A percentile compares a stretch with the other conserved stretches of the same genome.
phyloP scores from a whole-genome alignment of 371 early-diverging fungal species.

The Fennellomyces sp. region DNA sequence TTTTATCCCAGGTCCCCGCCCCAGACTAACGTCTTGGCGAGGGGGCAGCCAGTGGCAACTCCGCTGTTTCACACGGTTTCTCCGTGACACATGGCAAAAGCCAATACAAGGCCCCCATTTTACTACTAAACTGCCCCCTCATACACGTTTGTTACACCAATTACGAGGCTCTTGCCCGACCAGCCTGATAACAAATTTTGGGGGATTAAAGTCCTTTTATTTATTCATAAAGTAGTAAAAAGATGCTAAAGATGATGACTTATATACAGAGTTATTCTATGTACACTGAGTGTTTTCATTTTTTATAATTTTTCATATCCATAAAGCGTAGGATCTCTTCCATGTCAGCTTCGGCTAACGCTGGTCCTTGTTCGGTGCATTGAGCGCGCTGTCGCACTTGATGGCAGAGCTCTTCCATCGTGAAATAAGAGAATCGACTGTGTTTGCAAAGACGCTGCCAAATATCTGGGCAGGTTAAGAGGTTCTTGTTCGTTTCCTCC shows the following conservation, averaged over 20 bases:
- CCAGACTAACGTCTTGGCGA: not conserved
- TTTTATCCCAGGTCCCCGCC: not conserved
- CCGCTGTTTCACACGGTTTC: conserved; percentile 5
- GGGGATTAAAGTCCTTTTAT: not conserved
- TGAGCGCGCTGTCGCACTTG: conserved; percentile 54
- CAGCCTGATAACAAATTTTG: not conserved
- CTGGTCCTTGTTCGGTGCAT: conserved; percentile 57
- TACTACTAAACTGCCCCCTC: conserved; percentile 9
- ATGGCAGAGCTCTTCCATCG: conserved; percentile 39
- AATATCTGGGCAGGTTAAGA: conserved; percentile 43
- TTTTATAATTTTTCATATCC: conserved; percentile 13
- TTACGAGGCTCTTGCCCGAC: conserved; percentile 2
- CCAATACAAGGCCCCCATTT: not conserved
- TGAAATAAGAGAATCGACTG: conserved; percentile 46
- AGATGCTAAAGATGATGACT: not conserved
- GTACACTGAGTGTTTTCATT: not conserved
- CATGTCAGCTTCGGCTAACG: conserved; percentile 45
- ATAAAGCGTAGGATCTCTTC: conserved; percentile 20
- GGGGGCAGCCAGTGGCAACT: not conserved
- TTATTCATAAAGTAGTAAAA: not conserved
- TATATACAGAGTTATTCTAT: not conserved
- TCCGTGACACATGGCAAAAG: not conserved
- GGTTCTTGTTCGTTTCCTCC: not conserved
- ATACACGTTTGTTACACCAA: not conserved
- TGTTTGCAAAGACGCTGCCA: conserved; percentile 57